phyloP scores from a whole-genome alignment of 768 basidiomycete species.

The Mycena albidolilacea region DNA sequence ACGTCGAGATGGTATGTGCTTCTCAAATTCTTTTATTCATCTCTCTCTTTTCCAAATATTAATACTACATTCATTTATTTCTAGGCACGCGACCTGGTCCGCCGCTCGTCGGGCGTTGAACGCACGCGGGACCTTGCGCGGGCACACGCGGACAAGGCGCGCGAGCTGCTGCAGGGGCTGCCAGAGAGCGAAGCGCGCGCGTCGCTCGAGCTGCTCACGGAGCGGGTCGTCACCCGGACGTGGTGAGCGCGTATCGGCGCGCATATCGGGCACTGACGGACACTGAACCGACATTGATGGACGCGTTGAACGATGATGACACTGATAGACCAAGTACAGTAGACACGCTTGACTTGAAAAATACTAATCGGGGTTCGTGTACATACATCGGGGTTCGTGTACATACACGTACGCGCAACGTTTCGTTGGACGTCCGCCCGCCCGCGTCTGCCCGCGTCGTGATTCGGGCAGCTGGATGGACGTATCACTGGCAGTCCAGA shows the following conservation, averaged over 20 bases:
- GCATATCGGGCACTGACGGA: too few relatives aligned
- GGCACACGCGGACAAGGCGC: conserved; percentile 85
- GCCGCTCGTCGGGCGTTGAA: conserved; percentile 83
- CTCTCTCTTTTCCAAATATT: neutral
- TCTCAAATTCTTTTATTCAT: conserved; percentile 1
- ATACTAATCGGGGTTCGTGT: conserved; percentile 1
- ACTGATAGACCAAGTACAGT: conserved; percentile 9
- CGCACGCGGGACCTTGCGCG: conserved; percentile 86
- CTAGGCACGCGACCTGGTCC: conserved; percentile 83
- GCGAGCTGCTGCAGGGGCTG: conserved; percentile 75
- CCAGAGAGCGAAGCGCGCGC: conserved; percentile 89
- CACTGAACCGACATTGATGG: neutral
- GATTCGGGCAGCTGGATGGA: too few relatives aligned
- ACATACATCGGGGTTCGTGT: neutral
- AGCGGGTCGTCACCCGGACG: conserved; percentile 75
- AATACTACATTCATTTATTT: neutral
- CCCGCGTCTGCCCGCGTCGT: too few relatives aligned
- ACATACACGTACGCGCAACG: neutral
- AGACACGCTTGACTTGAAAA: conserved; percentile 24
- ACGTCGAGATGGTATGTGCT: conserved; percentile 81
- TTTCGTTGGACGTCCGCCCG: too few relatives aligned
- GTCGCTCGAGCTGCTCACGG: conserved; percentile 82
- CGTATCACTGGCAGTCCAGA: too few relatives aligned
- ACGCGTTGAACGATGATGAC: neutral
- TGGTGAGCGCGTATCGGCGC: conserved; percentile 41